Evolutionary conservation across 2,329 filamentous ascomycete genomes (phyloP).

Genomic region (Passalora sequoiae): DNA sequence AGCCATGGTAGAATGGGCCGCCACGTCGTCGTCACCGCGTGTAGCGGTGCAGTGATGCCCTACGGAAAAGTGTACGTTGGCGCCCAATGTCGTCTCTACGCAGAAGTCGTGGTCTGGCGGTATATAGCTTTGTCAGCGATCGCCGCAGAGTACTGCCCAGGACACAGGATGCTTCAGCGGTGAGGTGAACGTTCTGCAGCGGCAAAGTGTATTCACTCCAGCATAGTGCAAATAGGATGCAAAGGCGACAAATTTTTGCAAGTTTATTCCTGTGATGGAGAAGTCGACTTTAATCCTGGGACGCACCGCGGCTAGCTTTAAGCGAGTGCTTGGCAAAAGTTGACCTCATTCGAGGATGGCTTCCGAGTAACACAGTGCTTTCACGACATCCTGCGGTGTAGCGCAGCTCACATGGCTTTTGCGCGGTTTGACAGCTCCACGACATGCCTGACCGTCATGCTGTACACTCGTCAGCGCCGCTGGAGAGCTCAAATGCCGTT

Average conservation of each 20-base stretch:
- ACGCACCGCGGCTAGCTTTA: background rate
- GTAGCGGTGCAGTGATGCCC: conserved; percentile 11
- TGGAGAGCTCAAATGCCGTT: conserved; percentile 9
- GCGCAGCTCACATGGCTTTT: conserved; percentile 9
- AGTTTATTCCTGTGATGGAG: background rate
- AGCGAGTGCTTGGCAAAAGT: background rate
- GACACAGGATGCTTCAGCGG: conserved; percentile 1
- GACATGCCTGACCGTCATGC: conserved; percentile 11
- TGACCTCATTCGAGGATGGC: background rate
- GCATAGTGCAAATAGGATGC: conserved; percentile 2
- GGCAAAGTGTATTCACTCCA: background rate
- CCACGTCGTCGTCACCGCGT: conserved; percentile 6
- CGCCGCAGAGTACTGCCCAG: background rate
- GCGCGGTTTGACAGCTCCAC: conserved; percentile 16
- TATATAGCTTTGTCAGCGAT: background rate
- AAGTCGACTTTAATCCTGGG: background rate
- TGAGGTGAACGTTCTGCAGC: background rate
- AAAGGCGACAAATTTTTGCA: background rate
- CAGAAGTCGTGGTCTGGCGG: conserved; percentile 4
- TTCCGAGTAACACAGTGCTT: conserved; percentile 3
- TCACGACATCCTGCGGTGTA: conserved; percentile 7
- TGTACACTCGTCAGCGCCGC: conserved; percentile 9
- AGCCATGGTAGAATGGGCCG: background rate
- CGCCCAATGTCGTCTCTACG: background rate
- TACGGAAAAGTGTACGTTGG: background rate